Percentiles rank a stretch among this genome's conserved stretches.
These are phyloP conservation scores for Xylaria curta DNA, from an alignment of 495 filamentous ascomycete genomes.

Conservation along the genomic window DNA sequence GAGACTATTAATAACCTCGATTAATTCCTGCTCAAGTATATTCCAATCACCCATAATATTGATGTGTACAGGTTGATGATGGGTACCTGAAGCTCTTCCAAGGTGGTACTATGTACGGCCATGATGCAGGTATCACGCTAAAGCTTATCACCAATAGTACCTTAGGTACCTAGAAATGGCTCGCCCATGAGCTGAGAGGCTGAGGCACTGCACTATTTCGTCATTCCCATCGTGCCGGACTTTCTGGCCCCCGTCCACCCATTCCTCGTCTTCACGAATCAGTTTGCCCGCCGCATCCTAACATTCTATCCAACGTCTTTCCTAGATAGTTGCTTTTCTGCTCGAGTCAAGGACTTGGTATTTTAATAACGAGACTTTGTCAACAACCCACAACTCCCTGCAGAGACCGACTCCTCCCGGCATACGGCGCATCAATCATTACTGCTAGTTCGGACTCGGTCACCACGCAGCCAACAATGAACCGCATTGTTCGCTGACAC, in stretches of 20 bases:
- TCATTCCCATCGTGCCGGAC: conserved; percentile 3
- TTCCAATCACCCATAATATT: background rate
- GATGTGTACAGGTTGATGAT: background rate
- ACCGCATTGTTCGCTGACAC: conserved; percentile 30
- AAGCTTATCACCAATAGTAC: background rate
- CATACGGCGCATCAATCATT: background rate
- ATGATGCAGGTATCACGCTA: background rate
- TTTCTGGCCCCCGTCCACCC: background rate
- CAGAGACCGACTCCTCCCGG: background rate
- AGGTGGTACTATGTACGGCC: too few relatives aligned
- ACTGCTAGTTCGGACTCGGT: background rate
- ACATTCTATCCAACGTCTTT: background rate
- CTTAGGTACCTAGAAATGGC: background rate
- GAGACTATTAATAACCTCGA: background rate
- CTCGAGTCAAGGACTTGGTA: background rate
- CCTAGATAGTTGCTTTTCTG: background rate
- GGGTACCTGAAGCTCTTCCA: background rate
- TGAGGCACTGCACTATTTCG: conserved; percentile 19
- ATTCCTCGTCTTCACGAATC: conserved; percentile 11
- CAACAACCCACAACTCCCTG: background rate
- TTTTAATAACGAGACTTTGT: background rate
- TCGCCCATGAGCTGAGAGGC: background rate
- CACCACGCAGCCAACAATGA: conserved; percentile 18
- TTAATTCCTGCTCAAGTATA: too few relatives aligned
- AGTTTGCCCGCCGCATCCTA: background rate